Conservation (phyloP, 257 asterid genomes). For the Solanum bulbocastanum region DNA sequence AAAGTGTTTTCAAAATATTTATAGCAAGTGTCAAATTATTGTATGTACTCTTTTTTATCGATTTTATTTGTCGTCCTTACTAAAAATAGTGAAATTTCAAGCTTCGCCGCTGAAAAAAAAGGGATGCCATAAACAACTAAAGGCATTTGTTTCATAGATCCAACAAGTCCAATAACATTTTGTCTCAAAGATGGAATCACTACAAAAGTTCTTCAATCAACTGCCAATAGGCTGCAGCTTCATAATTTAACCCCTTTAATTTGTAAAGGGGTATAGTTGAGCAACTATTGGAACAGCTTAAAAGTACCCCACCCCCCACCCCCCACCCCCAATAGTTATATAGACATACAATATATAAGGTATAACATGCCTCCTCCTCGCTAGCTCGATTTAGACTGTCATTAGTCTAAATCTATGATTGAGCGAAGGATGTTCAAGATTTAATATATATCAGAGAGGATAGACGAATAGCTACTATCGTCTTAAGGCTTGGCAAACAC, state of each 20-base stretch:
- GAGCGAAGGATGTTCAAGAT: neutral
- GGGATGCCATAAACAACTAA: neutral
- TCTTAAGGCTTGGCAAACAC: slow-evolving; percentile 27
- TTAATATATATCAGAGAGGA: neutral
- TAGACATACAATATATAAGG: neutral
- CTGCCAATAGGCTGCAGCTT: neutral
- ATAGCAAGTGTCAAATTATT: too few relatives aligned
- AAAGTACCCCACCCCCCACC: neutral
- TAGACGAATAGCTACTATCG: neutral
- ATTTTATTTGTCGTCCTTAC: too few relatives aligned
- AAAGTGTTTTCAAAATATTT: too few relatives aligned
- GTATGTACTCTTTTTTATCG: too few relatives aligned
- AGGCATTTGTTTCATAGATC: neutral
- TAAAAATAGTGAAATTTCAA: neutral
- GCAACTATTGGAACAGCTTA: neutral
- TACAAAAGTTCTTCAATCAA: neutral
- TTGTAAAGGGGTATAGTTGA: neutral
- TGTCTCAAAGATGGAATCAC: neutral
- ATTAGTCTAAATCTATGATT: neutral
- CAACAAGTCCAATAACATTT: neutral
- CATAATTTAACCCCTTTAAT: neutral
- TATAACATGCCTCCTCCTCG: neutral
- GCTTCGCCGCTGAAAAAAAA: too few relatives aligned
- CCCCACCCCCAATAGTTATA: neutral
- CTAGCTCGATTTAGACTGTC: neutral